Evolutionary conservation across 805 yeast genomes (phyloP).

Genomic region (Pichia kluyveri): DNA sequence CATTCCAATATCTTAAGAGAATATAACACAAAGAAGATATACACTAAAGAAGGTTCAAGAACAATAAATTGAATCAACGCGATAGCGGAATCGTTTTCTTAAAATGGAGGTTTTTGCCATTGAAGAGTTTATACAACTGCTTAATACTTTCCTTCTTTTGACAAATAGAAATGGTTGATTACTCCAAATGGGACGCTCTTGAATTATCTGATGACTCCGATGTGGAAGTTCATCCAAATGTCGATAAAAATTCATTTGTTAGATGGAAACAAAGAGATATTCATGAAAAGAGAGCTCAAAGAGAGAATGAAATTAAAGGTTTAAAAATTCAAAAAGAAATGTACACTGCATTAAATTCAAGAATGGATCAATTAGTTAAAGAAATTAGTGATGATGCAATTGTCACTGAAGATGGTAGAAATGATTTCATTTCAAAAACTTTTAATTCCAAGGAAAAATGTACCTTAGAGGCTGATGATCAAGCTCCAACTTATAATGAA

Average conservation of each 20-base stretch:
- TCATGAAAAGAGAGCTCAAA: constrained; percentile 80
- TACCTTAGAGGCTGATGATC: constrained; percentile 23
- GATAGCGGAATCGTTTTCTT: too few species aligned
- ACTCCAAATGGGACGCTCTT: constrained; percentile 95
- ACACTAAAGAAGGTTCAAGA: too few species aligned
- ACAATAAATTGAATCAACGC: too few species aligned
- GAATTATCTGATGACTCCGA: constrained; percentile 96
- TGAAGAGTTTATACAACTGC: too few species aligned
- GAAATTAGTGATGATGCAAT: constrained; percentile 34
- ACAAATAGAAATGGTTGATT: constrained; percentile 47
- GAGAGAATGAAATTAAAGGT: constrained; percentile 69
- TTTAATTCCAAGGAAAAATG: constrained; percentile 57
- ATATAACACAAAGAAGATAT: too few species aligned
- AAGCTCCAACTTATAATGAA: constrained; percentile 66
- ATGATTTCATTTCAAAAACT: constrained; percentile 34
- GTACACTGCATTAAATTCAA: constrained; percentile 63
- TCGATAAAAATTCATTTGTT: constrained; percentile 86
- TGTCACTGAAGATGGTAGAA: constrained; percentile 23
- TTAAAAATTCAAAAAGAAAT: constrained; percentile 70
- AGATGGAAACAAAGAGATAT: constrained; percentile 96
- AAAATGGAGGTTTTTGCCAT: too few species aligned
- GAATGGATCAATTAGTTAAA: constrained; percentile 58
- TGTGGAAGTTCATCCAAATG: constrained; percentile 96
- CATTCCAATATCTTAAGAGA: too few species aligned
- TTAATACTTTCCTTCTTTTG: constrained; percentile 11